Base-by-base conservation (phyloP, 257 asterid species). In the Solanum peruvianum region DNA sequence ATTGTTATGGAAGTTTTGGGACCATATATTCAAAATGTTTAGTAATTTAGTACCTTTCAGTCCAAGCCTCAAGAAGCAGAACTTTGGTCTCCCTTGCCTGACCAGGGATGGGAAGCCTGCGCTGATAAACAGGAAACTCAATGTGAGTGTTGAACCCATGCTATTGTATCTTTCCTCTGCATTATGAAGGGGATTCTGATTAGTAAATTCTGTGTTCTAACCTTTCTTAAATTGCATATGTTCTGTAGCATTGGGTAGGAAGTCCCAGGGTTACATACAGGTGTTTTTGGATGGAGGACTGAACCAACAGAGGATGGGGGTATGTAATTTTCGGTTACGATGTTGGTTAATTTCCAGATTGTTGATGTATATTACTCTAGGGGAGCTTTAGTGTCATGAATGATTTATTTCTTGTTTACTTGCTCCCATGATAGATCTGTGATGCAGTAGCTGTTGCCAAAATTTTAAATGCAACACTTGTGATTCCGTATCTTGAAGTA, bases 291-390 rank as follows among this genome's bases (percentile, higher is more conserved):
- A 91, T 90, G 93, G 93, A 49, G 92, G 93, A 56, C 85, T 91
- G 47, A 90, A 91, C 87, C 93, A 91, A 90, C 93, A 91, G 78
- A 90, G 93, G 73, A 91, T 91, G 93, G 93, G 93, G 91, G 93
- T 91, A 90, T 60, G 88, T 49, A 71, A 88, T 25, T 85, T 84
- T 86, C 70, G 44, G 33, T 71, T 42, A 29, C n/a, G 21, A 45
- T 27, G 18, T 88, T 52, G 58, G 33, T 42, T 42, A 18, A 0
- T 71, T 35, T 52, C 9, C 49, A 11, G 45, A 15, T 41, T 33
- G n/a, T 58, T 85, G 71, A 47, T 44, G 87, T 69, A 1, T 45
- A 58, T 71, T 71, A 45, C 83, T 85, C 49, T 23, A 14, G 87
- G 83, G 37, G 13, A 82, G 47, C 20, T 84, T 69, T 23, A 52